Conservation (phyloP, 2,329 filamentous ascomycete genomes). For the Aspergillus sp. region DNA sequence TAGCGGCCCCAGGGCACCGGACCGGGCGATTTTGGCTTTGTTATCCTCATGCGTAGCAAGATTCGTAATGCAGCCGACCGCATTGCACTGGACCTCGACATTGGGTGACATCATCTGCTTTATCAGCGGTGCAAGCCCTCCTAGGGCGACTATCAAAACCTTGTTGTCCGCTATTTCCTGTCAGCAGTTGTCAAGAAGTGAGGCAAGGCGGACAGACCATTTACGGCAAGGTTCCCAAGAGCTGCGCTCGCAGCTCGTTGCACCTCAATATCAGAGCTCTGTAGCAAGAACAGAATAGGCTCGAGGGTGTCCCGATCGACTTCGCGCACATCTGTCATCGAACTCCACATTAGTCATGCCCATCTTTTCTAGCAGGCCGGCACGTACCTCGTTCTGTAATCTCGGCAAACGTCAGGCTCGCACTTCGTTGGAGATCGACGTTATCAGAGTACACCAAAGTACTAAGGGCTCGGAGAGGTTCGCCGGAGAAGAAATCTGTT, state of each 20-base stretch:
- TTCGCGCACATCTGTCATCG: conserved; percentile 80
- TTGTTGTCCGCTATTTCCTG: conserved; percentile 86
- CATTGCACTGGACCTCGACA: conserved; percentile 98
- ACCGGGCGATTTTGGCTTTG: conserved; percentile 97
- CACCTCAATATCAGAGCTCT: conserved; percentile 95
- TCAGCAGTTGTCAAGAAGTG: conserved; percentile 47
- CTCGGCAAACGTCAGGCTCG: conserved; percentile 96
- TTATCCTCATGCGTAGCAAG: conserved; percentile 98
- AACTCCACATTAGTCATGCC: not conserved
- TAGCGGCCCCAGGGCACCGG: conserved; percentile 86
- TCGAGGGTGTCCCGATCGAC: conserved; percentile 94
- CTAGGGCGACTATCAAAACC: conserved; percentile 90
- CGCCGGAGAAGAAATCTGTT: conserved; percentile 97
- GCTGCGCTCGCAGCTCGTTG: conserved; percentile 95
- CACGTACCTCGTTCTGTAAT: conserved; percentile 90
- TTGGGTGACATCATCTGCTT: conserved; percentile 98
- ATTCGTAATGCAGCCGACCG: conserved; percentile 98
- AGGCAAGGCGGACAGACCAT: conserved; percentile 63
- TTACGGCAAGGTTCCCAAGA: conserved; percentile 92
- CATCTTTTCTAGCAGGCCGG: not conserved
- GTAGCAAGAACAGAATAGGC: conserved; percentile 91
- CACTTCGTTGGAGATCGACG: conserved; percentile 95
- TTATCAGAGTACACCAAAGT: conserved; percentile 98
- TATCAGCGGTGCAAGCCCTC: conserved; percentile 87
- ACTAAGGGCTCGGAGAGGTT: conserved; percentile 89